Evolutionary conservation across 2,329 filamentous ascomycete genomes (phyloP).

Genomic region (Arthrobotrys musiformis): DNA sequence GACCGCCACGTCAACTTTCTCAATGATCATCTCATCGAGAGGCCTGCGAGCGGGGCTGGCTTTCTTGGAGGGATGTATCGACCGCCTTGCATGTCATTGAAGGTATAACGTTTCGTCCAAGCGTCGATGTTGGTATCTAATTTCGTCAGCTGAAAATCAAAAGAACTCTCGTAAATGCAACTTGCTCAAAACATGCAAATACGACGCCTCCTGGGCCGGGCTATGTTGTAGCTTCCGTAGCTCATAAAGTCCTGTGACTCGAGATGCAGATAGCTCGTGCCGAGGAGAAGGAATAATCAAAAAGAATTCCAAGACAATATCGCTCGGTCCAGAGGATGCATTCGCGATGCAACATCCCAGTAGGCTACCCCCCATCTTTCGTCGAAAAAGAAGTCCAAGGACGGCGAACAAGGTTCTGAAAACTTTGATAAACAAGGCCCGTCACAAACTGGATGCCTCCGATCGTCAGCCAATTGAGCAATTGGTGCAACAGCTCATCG

Average conservation of each 20-base stretch:
- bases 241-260: constrained; percentile 55
- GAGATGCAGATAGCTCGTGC: constrained; percentile 54
- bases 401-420: constrained; percentile 55
- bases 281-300: constrained; percentile 53
- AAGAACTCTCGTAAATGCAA: constrained; percentile 54
- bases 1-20: constrained; percentile 55
- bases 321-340: constrained; percentile 52
- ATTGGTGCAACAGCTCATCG: constrained; percentile 54
- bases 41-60: constrained; percentile 50
- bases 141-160: constrained; percentile 55
- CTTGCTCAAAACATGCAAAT: constrained; percentile 55
- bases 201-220: constrained; percentile 54
- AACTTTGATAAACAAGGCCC: constrained; percentile 54
- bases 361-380: constrained; percentile 28
- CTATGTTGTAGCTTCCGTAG: constrained; percentile 54
- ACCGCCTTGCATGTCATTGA: constrained; percentile 54
- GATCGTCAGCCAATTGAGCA: constrained; percentile 54
- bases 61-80: constrained; percentile 55
- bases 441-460: constrained; percentile 47
- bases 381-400: constrained; percentile 47
- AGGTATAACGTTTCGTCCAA: constrained; percentile 54
- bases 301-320: constrained; percentile 54
- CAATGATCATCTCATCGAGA: constrained; percentile 57
- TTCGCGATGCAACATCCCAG: constrained; percentile 54
- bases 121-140: constrained; percentile 56